A percentile compares a stretch with the other conserved stretches of the same genome.
phyloP scores from a whole-genome alignment of 1,139 yeast species.

The Candida sanyaensis region DNA sequence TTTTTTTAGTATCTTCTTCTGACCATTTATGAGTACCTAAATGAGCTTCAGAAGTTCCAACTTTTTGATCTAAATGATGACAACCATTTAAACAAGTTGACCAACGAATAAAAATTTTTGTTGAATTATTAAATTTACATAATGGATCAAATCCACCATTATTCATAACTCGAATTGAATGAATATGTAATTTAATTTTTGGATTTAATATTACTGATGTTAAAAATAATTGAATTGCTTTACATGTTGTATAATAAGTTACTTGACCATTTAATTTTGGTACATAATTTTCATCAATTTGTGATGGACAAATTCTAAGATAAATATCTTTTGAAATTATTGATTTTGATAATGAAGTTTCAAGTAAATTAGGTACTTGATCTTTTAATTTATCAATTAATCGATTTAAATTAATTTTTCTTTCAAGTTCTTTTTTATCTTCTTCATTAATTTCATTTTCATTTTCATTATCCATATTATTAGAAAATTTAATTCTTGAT shows the following conservation, averaged over 20 bases:
- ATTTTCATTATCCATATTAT: background rate
- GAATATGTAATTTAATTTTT: constrained; percentile 51
- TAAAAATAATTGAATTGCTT: constrained; percentile 55
- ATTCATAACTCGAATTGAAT: constrained; percentile 30
- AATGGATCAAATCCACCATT: constrained; percentile 22
- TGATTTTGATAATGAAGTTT: constrained; percentile 49
- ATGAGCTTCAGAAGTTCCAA: constrained; percentile 40
- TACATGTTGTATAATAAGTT: constrained; percentile 55
- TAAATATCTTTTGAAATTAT: constrained; percentile 52
- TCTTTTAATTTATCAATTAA: constrained; percentile 52
- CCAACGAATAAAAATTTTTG: constrained; percentile 64
- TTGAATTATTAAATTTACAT: constrained; percentile 43
- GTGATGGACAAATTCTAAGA: constrained; percentile 66
- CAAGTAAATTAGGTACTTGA: constrained; percentile 60
- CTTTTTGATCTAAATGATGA: constrained; percentile 32
- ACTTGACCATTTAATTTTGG: constrained; percentile 64
- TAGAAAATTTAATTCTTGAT: background rate
- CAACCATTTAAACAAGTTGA: constrained; percentile 59
- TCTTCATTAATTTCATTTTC: constrained; percentile 3
- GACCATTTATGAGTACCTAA: constrained; percentile 44
- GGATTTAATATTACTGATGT: constrained; percentile 58
- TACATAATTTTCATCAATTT: constrained; percentile 48
- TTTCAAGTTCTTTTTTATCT: constrained; percentile 12
- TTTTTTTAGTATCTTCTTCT: constrained; percentile 29
- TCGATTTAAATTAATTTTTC: constrained; percentile 62